Conservation (phyloP, 208 protist genomes). For the Trypanosoma scelopori region DNA sequence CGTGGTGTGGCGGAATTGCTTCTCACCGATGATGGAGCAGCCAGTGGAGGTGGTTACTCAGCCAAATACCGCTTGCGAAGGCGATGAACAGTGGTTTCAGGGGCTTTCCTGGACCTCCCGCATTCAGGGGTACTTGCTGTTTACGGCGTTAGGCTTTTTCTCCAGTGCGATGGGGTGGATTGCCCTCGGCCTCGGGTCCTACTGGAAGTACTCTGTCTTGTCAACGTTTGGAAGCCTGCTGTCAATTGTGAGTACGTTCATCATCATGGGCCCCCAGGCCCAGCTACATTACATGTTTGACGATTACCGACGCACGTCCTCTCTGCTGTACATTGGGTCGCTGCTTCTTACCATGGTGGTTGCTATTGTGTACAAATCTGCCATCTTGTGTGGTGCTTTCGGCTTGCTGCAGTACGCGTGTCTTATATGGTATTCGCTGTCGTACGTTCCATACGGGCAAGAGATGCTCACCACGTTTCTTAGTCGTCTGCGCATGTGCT, state of each 20-base stretch:
- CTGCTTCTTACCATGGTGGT: slow-evolving; percentile 74
- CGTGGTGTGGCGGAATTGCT: too few relatives aligned
- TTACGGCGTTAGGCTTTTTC: slow-evolving; percentile 75
- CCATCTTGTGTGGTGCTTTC: slow-evolving; percentile 64
- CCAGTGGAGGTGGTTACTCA: slow-evolving; percentile 4
- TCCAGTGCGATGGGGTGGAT: slow-evolving; percentile 81
- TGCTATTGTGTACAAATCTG: slow-evolving; percentile 57
- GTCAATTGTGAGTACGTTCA: slow-evolving; percentile 75
- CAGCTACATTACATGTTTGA: slow-evolving; percentile 92
- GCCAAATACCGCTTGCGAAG: slow-evolving; percentile 9
- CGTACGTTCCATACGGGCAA: slow-evolving; percentile 87
- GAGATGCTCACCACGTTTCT: slow-evolving; percentile 57
- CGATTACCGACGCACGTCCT: slow-evolving; percentile 66
- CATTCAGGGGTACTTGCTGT: slow-evolving; percentile 81
- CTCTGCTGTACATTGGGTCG: slow-evolving; percentile 69
- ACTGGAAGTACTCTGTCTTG: slow-evolving; percentile 88
- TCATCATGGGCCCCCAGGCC: slow-evolving; percentile 82
- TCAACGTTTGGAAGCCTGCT: slow-evolving; percentile 74
- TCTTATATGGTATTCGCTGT: slow-evolving; percentile 89
- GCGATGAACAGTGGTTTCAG: slow-evolving; percentile 67
- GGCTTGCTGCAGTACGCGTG: slow-evolving; percentile 81
- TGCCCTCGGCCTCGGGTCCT: slow-evolving; percentile 66
- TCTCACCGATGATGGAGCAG: not conserved
- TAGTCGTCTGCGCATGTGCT: not conserved
- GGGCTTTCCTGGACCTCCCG: slow-evolving; percentile 77